Conservation (phyloP, 1,284 basidiomycete genomes). For the Ceratobasidium sp. region DNA sequence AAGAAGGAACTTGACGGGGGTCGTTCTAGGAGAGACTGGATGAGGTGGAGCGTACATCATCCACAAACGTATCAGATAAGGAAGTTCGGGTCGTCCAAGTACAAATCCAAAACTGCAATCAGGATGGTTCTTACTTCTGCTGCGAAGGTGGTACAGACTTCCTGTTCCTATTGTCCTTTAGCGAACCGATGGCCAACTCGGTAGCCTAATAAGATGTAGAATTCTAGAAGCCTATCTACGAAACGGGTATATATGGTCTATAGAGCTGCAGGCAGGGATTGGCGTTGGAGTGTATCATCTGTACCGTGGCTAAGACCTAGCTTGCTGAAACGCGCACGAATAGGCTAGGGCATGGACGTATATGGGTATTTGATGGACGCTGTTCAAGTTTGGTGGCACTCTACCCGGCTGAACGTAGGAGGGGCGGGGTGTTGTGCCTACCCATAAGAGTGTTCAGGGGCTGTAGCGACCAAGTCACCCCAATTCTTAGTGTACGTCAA, state of each 20-base stretch:
- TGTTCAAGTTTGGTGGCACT: conserved; percentile 8
- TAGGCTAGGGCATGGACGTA: conserved; percentile 2
- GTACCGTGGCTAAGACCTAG: too few relatives aligned
- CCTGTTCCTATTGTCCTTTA: too few relatives aligned
- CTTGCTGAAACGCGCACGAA: not conserved
- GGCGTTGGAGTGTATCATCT: too few relatives aligned
- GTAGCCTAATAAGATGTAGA: too few relatives aligned
- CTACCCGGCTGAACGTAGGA: not conserved
- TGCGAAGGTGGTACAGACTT: too few relatives aligned
- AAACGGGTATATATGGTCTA: too few relatives aligned
- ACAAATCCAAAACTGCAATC: not conserved
- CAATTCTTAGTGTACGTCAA: conserved; percentile 19
- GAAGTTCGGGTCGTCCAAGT: not conserved
- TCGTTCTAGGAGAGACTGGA: not conserved
- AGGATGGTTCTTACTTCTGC: too few relatives aligned
- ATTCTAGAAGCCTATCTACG: too few relatives aligned
- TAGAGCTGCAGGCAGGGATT: too few relatives aligned
- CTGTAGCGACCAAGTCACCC: conserved; percentile 13
- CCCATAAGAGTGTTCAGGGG: not conserved
- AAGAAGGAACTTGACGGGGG: not conserved
- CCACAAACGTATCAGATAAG: conserved; percentile 1
- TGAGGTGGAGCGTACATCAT: not conserved
- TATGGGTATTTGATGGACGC: conserved; percentile 28
- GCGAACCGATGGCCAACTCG: too few relatives aligned
- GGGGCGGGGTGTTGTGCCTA: not conserved